phyloP scores from a whole-genome alignment of 805 yeast species.

The Pichia membranifaciens region DNA sequence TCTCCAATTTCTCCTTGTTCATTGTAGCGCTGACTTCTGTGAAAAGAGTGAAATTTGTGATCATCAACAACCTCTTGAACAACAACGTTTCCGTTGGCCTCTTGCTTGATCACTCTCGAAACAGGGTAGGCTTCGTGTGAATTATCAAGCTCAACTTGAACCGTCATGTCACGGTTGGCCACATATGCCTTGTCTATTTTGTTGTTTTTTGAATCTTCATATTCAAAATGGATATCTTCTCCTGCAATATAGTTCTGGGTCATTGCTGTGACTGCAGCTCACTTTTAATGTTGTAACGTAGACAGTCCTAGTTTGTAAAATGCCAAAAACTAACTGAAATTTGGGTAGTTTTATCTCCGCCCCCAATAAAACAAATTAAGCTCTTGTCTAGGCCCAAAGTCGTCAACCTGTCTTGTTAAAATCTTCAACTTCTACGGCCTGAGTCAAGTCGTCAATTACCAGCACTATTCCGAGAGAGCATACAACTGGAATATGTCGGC shows the following conservation, averaged over 20 bases:
- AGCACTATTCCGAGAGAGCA: no score
- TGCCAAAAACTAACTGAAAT: no score
- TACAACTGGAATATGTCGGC: not conserved
- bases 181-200: constrained; percentile 3
- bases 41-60: constrained; percentile 12
- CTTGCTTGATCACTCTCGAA: constrained; percentile 64
- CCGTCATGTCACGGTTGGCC: constrained; percentile 12
- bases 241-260: constrained; percentile 19
- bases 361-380: no score
- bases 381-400: no score
- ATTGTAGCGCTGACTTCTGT: not conserved
- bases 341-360: no score
- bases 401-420: no score
- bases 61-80: constrained; percentile 46
- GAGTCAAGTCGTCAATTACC: no score
- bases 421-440: no score
- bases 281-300: not conserved
- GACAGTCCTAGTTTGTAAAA: no score
- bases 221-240: constrained; percentile 23
- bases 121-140: constrained; percentile 63
- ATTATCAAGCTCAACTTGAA: constrained; percentile 45
- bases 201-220: not conserved
- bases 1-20: constrained; percentile 11
- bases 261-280: not conserved
- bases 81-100: constrained; percentile 65